Percentiles rank a stretch among this genome's conserved stretches.
These are phyloP conservation scores for Mycena vulgaris DNA, from an alignment of 768 basidiomycete genomes.

Conservation along the genomic window DNA sequence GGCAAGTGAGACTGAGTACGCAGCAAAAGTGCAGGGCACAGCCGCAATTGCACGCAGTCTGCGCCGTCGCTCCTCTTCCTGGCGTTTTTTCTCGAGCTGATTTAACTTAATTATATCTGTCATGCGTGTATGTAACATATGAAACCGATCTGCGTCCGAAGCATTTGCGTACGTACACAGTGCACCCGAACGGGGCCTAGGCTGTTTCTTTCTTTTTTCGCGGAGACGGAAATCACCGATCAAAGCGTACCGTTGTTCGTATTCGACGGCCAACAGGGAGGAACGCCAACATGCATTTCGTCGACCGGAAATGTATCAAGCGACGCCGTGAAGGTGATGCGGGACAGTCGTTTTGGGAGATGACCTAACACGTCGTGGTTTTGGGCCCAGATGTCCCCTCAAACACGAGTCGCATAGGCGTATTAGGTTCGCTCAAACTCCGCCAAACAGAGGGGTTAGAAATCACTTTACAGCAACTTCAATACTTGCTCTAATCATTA, in stretches of 20 bases:
- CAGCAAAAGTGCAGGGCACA: neutral
- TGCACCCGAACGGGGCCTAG: neutral
- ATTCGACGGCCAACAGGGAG: neutral
- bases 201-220: neutral
- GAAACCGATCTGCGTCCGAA: too few relatives aligned
- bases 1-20: neutral
- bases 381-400: constrained; percentile 2
- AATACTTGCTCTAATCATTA: too few relatives aligned
- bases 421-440: too few relatives aligned
- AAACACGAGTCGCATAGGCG: constrained; percentile 4
- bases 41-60: neutral
- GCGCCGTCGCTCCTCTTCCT: neutral
- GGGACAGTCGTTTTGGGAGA: constrained; percentile 5
- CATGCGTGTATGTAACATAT: too few relatives aligned
- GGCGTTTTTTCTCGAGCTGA: neutral
- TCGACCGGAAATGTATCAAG: constrained; percentile 3
- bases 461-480: too few relatives aligned
- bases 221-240: constrained; percentile 1
- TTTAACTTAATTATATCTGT: too few relatives aligned
- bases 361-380: neutral
- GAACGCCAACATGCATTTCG: constrained; percentile 1
- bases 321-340: constrained; percentile 8
- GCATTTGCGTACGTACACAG: too few relatives aligned
- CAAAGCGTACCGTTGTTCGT: constrained; percentile 2
- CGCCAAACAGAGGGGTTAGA: too few relatives aligned